These are phyloP conservation scores for Phytopythium kandeliae DNA, from an alignment of 352 stramenopile genomes.

Conservation along the genomic window DNA sequence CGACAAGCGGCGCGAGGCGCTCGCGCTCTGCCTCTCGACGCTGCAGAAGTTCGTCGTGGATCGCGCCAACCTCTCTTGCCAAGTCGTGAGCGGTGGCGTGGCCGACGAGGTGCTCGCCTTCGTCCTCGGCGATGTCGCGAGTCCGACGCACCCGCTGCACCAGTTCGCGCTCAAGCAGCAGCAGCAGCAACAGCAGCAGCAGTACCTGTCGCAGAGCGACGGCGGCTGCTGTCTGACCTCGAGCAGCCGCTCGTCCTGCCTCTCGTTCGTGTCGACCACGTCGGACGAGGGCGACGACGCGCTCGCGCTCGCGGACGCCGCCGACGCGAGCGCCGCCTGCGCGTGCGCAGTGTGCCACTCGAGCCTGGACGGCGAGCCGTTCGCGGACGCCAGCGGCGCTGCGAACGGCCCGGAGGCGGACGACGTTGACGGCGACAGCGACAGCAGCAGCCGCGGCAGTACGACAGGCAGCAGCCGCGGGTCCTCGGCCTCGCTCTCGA, in stretches of 20 bases:
- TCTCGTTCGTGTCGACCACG: conserved; percentile 7
- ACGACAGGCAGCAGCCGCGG: not conserved
- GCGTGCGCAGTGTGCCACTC: conserved; percentile 6
- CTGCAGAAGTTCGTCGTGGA: conserved; percentile 30
- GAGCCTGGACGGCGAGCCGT: conserved; percentile 5
- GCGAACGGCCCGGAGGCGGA: no score
- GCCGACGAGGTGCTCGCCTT: conserved; percentile 22
- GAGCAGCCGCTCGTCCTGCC: conserved; percentile 1
- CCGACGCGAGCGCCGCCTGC: conserved; percentile 10
- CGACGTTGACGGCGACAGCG: not conserved
- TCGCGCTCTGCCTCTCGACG: conserved; percentile 22
- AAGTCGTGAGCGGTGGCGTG: conserved; percentile 16
- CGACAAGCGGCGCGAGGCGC: conserved; percentile 16
- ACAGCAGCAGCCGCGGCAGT: not conserved
- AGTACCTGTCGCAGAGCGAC: conserved; percentile 1
- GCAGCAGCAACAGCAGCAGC: conserved; percentile 1
- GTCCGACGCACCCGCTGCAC: conserved; percentile 20
- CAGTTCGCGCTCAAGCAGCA: conserved; percentile 5
- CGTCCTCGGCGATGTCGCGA: conserved; percentile 20
- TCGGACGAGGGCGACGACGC: conserved; percentile 13
- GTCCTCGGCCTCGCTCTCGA: conserved; percentile 6
- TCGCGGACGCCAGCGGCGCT: conserved; percentile 3
- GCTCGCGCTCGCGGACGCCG: conserved; percentile 3
- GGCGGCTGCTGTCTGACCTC: not conserved
- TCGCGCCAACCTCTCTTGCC: conserved; percentile 26